A percentile compares a stretch with the other conserved stretches of the same genome.
Evolutionary conservation across 768 basidiomycete genomes (phyloP).

Genomic region (Tulasnella calospora): DNA sequence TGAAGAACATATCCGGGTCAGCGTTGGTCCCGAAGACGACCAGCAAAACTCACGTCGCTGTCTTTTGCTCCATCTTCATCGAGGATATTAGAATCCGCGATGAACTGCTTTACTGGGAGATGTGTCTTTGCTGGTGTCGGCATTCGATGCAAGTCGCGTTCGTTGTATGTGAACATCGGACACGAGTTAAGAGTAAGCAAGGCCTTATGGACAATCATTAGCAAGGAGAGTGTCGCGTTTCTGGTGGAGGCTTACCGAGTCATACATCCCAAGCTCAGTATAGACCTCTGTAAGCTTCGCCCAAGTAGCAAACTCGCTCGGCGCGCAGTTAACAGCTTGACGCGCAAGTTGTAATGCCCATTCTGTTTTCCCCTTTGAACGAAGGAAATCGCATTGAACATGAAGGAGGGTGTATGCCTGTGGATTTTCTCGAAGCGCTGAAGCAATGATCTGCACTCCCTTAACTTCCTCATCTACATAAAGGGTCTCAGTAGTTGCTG

Average conservation of each 20-base stretch:
- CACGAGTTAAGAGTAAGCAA: constrained; percentile 96
- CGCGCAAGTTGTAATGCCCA: constrained; percentile 90
- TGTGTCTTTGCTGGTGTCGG: constrained; percentile 76
- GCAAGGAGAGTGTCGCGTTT: not conserved
- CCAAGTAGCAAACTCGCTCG: constrained; percentile 98
- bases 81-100: constrained; percentile 72
- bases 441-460: constrained; percentile 87
- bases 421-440: constrained; percentile 76
- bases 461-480: constrained; percentile 92
- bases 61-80: constrained; percentile 80
- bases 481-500: not conserved
- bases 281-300: constrained; percentile 94
- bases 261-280: constrained; percentile 82
- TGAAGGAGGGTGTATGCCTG: constrained; percentile 93
- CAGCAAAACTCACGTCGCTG: constrained; percentile 55
- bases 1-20: constrained; percentile 33
- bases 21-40: not conserved
- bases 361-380: constrained; percentile 73
- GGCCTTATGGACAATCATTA: constrained; percentile 42
- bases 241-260: constrained; percentile 47
- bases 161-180: constrained; percentile 99
- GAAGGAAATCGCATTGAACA: constrained; percentile 89
- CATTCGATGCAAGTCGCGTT: constrained; percentile 84
- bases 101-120: constrained; percentile 77
- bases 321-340: constrained; percentile 96